These are phyloP conservation scores for Xylaria sp. DNA, from an alignment of 495 filamentous ascomycete genomes.

Conservation along the genomic window DNA sequence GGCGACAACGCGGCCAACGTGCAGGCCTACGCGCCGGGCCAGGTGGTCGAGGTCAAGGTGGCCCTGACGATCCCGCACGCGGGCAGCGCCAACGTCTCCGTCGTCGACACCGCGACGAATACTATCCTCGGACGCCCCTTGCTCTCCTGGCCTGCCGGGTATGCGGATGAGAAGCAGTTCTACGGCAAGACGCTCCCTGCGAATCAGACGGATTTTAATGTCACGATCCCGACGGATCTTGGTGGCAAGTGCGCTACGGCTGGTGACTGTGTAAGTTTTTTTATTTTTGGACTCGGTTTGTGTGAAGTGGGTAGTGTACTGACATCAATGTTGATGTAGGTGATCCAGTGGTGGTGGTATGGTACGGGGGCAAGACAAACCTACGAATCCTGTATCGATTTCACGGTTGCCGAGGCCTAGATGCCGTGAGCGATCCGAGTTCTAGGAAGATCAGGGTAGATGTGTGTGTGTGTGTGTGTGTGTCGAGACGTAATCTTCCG, in stretches of 20 bases:
- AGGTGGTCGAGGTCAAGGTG: conserved; percentile 65
- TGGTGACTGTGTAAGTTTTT: conserved; percentile 62
- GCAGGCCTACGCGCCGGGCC: conserved; percentile 64
- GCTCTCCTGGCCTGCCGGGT: conserved; percentile 59
- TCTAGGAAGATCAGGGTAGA: not conserved
- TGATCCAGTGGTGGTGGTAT: conserved; percentile 76
- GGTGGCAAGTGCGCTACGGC: conserved; percentile 62
- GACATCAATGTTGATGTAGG: conserved; percentile 39
- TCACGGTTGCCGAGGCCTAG: conserved; percentile 55
- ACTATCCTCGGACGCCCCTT: conserved; percentile 62
- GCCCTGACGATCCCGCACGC: conserved; percentile 62
- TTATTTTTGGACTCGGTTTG: not conserved
- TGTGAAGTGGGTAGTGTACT: not conserved
- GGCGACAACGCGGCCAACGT: conserved; percentile 73
- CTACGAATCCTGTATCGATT: conserved; percentile 77
- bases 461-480: no score
- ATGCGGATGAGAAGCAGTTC: conserved; percentile 47
- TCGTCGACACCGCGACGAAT: conserved; percentile 69
- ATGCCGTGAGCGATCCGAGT: not conserved
- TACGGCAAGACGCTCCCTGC: conserved; percentile 65
- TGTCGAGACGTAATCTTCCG: not conserved
- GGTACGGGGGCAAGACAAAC: conserved; percentile 71
- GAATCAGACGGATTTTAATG: conserved; percentile 67
- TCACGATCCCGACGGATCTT: conserved; percentile 68
- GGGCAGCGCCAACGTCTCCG: conserved; percentile 72